Conservation (phyloP, 2,329 filamentous ascomycete genomes). For the Fusarium proliferatum region DNA sequence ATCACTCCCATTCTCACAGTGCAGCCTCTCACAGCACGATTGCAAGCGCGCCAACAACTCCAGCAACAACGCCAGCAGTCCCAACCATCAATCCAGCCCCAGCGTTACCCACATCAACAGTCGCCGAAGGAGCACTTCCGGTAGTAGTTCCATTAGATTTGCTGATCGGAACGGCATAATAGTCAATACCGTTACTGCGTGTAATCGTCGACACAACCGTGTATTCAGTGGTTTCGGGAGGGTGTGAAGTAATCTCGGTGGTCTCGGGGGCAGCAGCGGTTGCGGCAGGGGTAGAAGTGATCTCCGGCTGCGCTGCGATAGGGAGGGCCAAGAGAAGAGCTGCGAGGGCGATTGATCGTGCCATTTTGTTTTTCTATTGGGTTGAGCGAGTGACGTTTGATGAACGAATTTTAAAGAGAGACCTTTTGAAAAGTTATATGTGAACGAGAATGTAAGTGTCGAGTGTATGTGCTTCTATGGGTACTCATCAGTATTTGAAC, state of each 20-base stretch:
- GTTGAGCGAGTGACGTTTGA: not conserved
- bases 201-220: not conserved
- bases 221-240: not conserved
- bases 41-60: not conserved
- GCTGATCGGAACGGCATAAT: not conserved
- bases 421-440: fast-evolving
- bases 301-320: not conserved
- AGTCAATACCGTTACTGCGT: not conserved
- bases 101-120: not conserved
- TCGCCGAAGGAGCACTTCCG: not conserved
- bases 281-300: fast-evolving
- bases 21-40: not conserved
- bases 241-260: not conserved
- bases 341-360: not conserved
- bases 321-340: not conserved
- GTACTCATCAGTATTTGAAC: not conserved
- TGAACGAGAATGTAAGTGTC: fast-evolving
- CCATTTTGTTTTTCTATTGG: not conserved
- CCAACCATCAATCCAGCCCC: not conserved
- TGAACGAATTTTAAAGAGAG: not conserved
- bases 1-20: fast-evolving
- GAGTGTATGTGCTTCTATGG: fast-evolving
- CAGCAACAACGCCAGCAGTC: not conserved
- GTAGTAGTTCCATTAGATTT: not conserved
- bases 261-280: fast-evolving